These are phyloP conservation scores for Hypericum androsaemum DNA, from an alignment of 345 rosid genomes.

Conservation along the genomic window DNA sequence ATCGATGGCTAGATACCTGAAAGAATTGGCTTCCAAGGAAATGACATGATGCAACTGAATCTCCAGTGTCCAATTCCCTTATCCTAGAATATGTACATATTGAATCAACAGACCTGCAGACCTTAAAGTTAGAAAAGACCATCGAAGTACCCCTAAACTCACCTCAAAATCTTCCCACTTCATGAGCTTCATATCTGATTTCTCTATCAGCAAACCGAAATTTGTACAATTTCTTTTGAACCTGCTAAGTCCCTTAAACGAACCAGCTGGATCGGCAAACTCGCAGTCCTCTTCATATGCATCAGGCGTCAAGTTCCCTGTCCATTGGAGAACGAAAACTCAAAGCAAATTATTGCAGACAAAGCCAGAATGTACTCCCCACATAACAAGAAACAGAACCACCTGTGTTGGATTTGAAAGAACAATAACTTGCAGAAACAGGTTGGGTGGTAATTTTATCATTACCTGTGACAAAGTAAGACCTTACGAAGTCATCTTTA, in stretches of 20 bases:
- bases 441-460: background rate
- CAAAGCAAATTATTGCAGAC: no score
- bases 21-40: constrained; percentile 97
- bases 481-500: constrained; percentile 60
- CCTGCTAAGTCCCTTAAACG: constrained; percentile 77
- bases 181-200: constrained; percentile 77
- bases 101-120: no score
- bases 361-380: no score
- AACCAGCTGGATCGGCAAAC: constrained; percentile 96
- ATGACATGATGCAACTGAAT: constrained; percentile 80
- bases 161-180: constrained; percentile 91
- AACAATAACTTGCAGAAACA: no score
- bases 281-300: constrained; percentile 86
- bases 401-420: no score
- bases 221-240: constrained; percentile 88
- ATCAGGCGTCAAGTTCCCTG: constrained; percentile 63
- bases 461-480: constrained; percentile 87
- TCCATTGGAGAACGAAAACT: background rate
- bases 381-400: no score
- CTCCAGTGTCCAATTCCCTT: constrained; percentile 91
- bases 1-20: constrained; percentile 41
- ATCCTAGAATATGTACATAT: constrained; percentile 33
- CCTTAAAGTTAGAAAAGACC: no score
- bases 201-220: constrained; percentile 70
- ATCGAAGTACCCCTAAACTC: background rate